Conservation (phyloP, 192 early-diverging fungal species). For the Entophlyctis luteolus region DNA sequence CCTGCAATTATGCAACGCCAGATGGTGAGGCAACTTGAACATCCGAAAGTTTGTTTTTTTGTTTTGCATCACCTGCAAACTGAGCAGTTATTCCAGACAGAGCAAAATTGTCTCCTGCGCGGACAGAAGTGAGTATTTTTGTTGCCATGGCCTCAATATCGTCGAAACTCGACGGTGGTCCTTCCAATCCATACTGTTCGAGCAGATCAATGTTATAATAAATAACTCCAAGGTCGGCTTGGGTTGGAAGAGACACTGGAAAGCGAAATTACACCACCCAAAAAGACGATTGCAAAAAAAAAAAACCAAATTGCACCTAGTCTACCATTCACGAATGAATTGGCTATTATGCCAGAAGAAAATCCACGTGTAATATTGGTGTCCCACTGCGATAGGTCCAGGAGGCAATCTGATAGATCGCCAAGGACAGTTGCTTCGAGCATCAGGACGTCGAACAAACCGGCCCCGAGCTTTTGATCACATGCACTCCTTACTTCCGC, state of each 20-base stretch:
- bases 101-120: slow-evolving; percentile 27
- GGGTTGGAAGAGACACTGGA: slow-evolving; percentile 36
- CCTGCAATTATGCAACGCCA: slow-evolving; percentile 20
- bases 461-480: slow-evolving; percentile 11
- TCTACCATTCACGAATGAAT: slow-evolving; percentile 29
- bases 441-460: slow-evolving; percentile 39
- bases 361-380: slow-evolving; percentile 24
- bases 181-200: not conserved
- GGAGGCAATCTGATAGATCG: slow-evolving; percentile 36
- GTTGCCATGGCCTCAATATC: slow-evolving; percentile 35
- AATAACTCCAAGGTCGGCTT: slow-evolving; percentile 36
- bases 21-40: slow-evolving; percentile 24
- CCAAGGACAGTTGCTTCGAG: slow-evolving; percentile 28
- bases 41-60: slow-evolving; percentile 13
- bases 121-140: slow-evolving; percentile 15
- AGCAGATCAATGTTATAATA: slow-evolving; percentile 40
- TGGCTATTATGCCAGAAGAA: slow-evolving; percentile 10
- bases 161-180: slow-evolving; percentile 28
- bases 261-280: not conserved
- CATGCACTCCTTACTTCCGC: slow-evolving; percentile 31
- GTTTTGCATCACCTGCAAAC: slow-evolving; percentile 19
- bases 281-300: not conserved
- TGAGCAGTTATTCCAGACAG: slow-evolving; percentile 32
- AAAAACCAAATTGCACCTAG: slow-evolving; percentile 23
- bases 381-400: slow-evolving; percentile 39